A percentile compares a stretch with the other conserved stretches of the same genome.
phyloP scores from a whole-genome alignment of 352 stramenopile genomes.

The Globisporangium emineosum region DNA sequence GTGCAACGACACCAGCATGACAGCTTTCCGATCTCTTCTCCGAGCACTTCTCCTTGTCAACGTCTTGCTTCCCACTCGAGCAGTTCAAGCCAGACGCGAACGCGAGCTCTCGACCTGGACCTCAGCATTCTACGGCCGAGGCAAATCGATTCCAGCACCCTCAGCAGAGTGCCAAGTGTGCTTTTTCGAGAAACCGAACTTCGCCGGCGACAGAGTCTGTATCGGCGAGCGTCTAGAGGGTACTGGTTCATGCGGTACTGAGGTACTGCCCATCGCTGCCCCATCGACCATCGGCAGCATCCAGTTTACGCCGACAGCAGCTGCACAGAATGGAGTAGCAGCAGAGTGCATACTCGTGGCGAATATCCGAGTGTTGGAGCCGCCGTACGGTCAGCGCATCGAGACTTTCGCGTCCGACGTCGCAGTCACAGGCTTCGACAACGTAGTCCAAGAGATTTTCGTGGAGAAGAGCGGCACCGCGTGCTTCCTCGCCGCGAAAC shows the following conservation, averaged over 20 bases:
- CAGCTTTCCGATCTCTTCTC: background rate
- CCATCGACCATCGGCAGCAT: background rate
- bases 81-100: background rate
- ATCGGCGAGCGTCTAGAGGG: background rate
- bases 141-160: background rate
- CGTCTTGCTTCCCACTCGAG: background rate
- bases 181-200: background rate
- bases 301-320: background rate
- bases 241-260: background rate
- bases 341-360: background rate
- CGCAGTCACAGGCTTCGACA: background rate
- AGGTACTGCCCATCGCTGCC: background rate
- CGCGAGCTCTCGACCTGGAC: background rate
- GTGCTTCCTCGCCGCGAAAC: background rate
- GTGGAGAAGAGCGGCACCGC: background rate
- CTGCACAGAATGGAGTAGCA: no score
- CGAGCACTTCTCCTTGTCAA: background rate
- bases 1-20: background rate
- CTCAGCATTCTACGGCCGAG: background rate
- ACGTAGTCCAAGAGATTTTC: background rate
- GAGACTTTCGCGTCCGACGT: background rate
- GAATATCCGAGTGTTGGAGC: background rate
- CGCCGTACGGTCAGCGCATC: background rate
- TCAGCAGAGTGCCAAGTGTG: background rate
- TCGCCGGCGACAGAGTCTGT: background rate